A percentile compares a stretch with the other conserved stretches of the same genome.
These are phyloP conservation scores for Chamaenerion angustifolium DNA, from an alignment of 345 rosid genomes.

Conservation along the genomic window DNA sequence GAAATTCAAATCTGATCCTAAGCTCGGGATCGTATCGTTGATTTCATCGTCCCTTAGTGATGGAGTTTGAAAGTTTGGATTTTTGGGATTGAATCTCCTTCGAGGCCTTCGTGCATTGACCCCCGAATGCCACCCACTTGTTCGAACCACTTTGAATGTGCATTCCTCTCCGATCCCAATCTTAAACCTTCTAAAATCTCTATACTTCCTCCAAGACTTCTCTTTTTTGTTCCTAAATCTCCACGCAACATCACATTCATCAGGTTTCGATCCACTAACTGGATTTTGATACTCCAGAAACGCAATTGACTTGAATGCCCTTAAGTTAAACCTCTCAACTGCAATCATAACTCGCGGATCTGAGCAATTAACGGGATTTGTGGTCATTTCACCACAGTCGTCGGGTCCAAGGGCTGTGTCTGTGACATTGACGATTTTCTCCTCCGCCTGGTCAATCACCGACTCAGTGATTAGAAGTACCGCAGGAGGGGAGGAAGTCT, in stretches of 20 bases:
- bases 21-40: slow-evolving; percentile 46
- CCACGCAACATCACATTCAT: slow-evolving; percentile 87
- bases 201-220: slow-evolving; percentile 86
- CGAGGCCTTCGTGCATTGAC: slow-evolving; percentile 51
- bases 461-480: slow-evolving; percentile 27
- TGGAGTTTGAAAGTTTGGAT: slow-evolving; percentile 1
- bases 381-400: slow-evolving; percentile 29
- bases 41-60: slow-evolving; percentile 37
- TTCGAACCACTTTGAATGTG: slow-evolving; percentile 39
- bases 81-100: slow-evolving; percentile 19
- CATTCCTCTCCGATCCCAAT: slow-evolving; percentile 54
- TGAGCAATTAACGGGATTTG: slow-evolving; percentile 50
- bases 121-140: slow-evolving; percentile 81
- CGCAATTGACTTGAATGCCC: slow-evolving; percentile 53
- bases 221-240: slow-evolving; percentile 88
- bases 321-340: slow-evolving; percentile 72
- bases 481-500: slow-evolving; percentile 15
- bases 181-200: slow-evolving; percentile 84
- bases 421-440: slow-evolving; percentile 18
- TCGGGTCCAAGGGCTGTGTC: slow-evolving; percentile 9
- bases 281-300: slow-evolving; percentile 73
- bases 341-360: slow-evolving; percentile 57
- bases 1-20: slow-evolving; percentile 45
- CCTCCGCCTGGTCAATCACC: slow-evolving; percentile 33
- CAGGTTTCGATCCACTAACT: slow-evolving; percentile 47